Evolutionary conservation across 257 asterid species (phyloP).

Genomic region (Dorcoceras hygrometricum): DNA sequence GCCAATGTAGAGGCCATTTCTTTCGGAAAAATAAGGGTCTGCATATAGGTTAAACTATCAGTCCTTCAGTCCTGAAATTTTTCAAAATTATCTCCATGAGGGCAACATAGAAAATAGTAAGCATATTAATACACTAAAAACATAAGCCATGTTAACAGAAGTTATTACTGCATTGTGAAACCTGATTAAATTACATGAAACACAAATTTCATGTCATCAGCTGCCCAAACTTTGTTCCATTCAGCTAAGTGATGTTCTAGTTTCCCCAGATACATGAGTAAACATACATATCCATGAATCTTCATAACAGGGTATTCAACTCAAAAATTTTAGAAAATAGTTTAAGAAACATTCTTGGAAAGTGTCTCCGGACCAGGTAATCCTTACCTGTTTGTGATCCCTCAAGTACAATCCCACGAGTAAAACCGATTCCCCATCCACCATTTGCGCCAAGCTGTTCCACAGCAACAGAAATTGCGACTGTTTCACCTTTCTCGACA

Average conservation of each 20-base stretch:
- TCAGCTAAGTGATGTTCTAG: background rate
- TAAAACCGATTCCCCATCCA: slow-evolving; percentile 88
- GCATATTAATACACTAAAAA: background rate
- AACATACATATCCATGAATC: background rate
- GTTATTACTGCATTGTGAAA: background rate
- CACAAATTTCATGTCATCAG: background rate
- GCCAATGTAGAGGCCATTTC: slow-evolving; percentile 86
- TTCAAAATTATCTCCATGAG: slow-evolving; percentile 1
- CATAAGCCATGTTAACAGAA: background rate
- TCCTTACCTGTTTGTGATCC: slow-evolving; percentile 70
- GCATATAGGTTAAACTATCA: slow-evolving; percentile 25
- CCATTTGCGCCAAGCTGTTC: slow-evolving; percentile 78
- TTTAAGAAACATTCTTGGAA: background rate
- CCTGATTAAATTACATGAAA: background rate
- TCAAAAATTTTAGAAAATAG: background rate
- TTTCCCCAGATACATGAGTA: background rate
- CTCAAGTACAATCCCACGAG: slow-evolving; percentile 88
- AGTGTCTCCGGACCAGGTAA: background rate
- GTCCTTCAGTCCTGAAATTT: slow-evolving; percentile 10
- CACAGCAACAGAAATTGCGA: slow-evolving; percentile 90
- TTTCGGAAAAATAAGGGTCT: slow-evolving; percentile 74
- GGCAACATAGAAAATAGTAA: slow-evolving; percentile 10
- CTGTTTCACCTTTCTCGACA: slow-evolving; percentile 82
- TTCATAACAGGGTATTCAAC: background rate
- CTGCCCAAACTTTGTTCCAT: background rate